Evolutionary conservation across 1,284 basidiomycete genomes (phyloP), one percentile per base, ranked within the genome.

Genomic region (Mycena sp.): DNA sequence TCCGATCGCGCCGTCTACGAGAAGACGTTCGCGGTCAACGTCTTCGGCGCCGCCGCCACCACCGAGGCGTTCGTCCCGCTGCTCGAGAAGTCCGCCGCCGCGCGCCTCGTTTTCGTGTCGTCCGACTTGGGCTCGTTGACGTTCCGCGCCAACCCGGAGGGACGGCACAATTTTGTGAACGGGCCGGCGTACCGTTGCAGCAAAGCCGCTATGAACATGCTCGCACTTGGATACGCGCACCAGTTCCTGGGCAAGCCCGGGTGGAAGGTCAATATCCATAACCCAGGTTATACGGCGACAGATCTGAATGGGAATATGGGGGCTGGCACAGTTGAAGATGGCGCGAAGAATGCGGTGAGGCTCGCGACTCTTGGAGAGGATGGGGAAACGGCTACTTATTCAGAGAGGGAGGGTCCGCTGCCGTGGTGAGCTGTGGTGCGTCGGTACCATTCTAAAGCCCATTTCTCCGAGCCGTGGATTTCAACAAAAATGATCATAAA

Each of bases 21-120:
- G 30, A 6, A 29, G 26, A 60, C 74, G 10, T 75, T 79, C 58
- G 77, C 79, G 58, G 72, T 76, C 26, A 81, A 80, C 55, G 70
- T 79, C 46, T 78, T 73, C 55, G 79, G 80, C 16, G 55, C 79
- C 32, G 80, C 78, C 58, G 76, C 75, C 60, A 76, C 72, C 32
- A 80, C 73, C 46, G 74, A 71, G 40, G 71, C 75, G 16, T 75
- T 78, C 69, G 63, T 78, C 40, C 78, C 76, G 5, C 74, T 80
- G 9, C 69, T 81, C 19, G 74, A 70, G 26, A 69, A 71, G 53
- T 72, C 73, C 16, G 14, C 41, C 26, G 43, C 58, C 29, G 50
- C 56, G 11, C 56, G 57, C 17, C 2, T 64, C 48, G 63, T 64
- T 23, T 64, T 64, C 48, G 41, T 64, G 2, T 64, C 63, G 0